Base-by-base conservation (phyloP, 192 early-diverging fungal genomes). In the Funneliformis mosseae region DNA sequence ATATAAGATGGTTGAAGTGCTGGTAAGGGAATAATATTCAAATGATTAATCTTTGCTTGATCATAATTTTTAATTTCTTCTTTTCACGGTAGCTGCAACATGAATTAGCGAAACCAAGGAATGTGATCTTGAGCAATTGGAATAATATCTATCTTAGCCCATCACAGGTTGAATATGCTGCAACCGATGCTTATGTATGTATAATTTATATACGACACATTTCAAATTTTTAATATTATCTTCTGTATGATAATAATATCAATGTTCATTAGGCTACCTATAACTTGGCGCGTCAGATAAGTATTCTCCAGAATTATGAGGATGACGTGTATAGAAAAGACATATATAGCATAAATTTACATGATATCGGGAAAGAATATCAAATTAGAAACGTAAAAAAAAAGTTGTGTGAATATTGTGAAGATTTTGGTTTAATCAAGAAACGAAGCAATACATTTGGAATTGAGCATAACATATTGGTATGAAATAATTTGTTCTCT, bases 151-250 rank as follows among this genome's bases (percentile, higher is more conserved):
- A n/a, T 33, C 68, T 70, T 70, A 21, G 8, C 8, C 18, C 39
- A 18, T 21, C 67, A 18, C 68, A 42, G 5, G 42, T 38, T n/a
- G 68, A 70, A 21, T 70, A 70, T 70, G 68, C 66, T 14, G 66
- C 66, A 38, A 68, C 25, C 38, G 66, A 68, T 27, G 66, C 21
- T 12, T 70, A 70, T 21, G 68, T 70, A 39, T n/a, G 63, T 64
- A 64, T 64, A 64, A n/a, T 5, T 27, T 63, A 63, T 63, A 50
- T 50, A 50, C 14, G 5, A 5, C 3, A 5, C 48, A 55, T 55
- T 16, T 55, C 21, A 55, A 55, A 48, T 48, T 12, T 48, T 48
- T 45, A 45, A 45, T 8, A 43, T 0, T 45, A 9, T 45, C 9
- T 5, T 45, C 33, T 33, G 33, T 33, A 33, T 33, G 33, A 33